Percentiles rank a stretch among this genome's conserved stretches.
These are phyloP conservation scores for Annona cherimola DNA, from an alignment of 164 flowering plant species.

Conservation along the genomic window DNA sequence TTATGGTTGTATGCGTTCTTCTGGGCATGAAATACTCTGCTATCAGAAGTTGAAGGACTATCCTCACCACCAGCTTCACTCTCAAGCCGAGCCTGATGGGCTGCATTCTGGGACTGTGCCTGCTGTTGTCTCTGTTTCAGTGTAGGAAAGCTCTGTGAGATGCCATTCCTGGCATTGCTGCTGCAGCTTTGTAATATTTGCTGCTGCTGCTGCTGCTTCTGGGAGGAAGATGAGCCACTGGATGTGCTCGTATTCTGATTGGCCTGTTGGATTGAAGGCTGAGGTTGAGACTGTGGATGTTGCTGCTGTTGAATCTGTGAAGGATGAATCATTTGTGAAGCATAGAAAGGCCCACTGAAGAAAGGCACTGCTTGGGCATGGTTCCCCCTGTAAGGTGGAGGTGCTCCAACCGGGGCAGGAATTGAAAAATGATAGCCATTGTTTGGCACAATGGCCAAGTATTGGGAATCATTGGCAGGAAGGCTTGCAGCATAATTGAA, in stretches of 20 bases:
- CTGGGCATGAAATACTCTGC: conserved; percentile 49
- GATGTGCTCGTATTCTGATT: conserved; percentile 64
- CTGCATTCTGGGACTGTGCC: conserved; percentile 25
- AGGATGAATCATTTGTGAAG: conserved; percentile 92
- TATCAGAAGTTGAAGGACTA: conserved; percentile 68
- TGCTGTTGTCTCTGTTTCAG: conserved; percentile 43
- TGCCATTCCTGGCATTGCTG: conserved; percentile 36
- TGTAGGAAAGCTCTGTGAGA: conserved; percentile 39
- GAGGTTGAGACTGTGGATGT: conserved; percentile 40
- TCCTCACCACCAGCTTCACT: conserved; percentile 55
- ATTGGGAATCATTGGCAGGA: conserved; percentile 75
- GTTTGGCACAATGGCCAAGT: conserved; percentile 76
- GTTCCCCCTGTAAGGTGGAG: conserved; percentile 59
- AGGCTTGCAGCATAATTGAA: conserved; percentile 67
- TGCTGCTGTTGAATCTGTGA: conserved; percentile 68
- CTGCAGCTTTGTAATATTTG: conserved; percentile 37
- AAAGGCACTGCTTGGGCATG: conserved; percentile 69
- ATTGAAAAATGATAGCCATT: conserved; percentile 73
- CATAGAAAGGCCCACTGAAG: conserved; percentile 72
- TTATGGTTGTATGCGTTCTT: conserved; percentile 54
- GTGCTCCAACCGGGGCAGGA: conserved; percentile 68
- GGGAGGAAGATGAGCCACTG: conserved; percentile 74
- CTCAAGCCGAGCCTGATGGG: conserved; percentile 46
- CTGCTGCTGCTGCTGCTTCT: conserved; percentile 73
- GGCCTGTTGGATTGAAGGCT: conserved; percentile 35